A percentile compares a stretch with the other conserved stretches of the same genome.
Evolutionary conservation across 768 basidiomycete genomes (phyloP).

Genomic region (Coprinellus micaceus): DNA sequence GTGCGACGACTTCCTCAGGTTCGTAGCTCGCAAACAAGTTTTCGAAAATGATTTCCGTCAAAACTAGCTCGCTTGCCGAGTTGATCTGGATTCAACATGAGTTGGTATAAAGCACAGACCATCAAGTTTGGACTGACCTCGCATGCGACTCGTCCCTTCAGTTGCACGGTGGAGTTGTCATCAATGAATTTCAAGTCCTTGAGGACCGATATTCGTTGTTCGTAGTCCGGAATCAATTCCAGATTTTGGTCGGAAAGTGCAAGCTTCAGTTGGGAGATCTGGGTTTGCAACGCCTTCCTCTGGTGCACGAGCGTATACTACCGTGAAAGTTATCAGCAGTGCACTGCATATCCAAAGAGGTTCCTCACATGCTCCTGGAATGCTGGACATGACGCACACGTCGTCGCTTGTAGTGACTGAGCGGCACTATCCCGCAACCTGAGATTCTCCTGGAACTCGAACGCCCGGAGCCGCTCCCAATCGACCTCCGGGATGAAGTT

Average conservation of each 20-base stretch:
- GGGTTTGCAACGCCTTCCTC: conserved; percentile 67
- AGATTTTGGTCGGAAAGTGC: conserved; percentile 95
- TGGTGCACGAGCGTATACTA: conserved; percentile 79
- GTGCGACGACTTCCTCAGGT: conserved; percentile 93
- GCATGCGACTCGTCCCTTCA: conserved; percentile 97
- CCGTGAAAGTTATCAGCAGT: background rate
- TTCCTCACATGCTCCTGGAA: conserved; percentile 74
- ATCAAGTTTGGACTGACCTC: conserved; percentile 53
- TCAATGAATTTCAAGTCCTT: conserved; percentile 92
- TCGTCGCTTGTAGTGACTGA: conserved; percentile 37
- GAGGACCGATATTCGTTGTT: conserved; percentile 87
- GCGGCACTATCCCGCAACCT: conserved; percentile 51
- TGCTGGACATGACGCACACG: conserved; percentile 58
- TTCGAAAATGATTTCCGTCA: conserved; percentile 95
- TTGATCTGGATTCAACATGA: conserved; percentile 67
- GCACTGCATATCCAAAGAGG: background rate
- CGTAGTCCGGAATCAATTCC: conserved; percentile 95
- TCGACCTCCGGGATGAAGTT: conserved; percentile 68
- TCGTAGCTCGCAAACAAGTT: conserved; percentile 89
- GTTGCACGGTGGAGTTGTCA: conserved; percentile 89
- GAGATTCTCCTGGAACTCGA: conserved; percentile 89
- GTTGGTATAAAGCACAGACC: background rate
- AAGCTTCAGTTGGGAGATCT: conserved; percentile 74
- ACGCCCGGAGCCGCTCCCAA: conserved; percentile 75
- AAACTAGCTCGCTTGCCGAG: conserved; percentile 92